These are phyloP conservation scores for Metrosideros polymorpha DNA, from an alignment of 441 rosid genomes.

Conservation along the genomic window DNA sequence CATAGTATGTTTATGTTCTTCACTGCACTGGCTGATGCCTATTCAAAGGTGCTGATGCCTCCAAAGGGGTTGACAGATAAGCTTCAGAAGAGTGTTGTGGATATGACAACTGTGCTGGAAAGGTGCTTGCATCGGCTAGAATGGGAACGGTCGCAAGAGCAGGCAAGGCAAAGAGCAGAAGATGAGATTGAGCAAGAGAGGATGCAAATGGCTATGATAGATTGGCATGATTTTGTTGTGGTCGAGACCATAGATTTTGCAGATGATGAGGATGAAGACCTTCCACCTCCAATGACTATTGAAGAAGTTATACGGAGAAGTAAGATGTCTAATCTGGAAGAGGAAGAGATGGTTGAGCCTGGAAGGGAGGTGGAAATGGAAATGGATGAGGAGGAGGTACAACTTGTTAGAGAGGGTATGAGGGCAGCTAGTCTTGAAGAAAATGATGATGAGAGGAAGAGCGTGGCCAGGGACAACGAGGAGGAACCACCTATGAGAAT, in stretches of 20 bases:
- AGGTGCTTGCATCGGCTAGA: constrained; percentile 89
- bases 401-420: constrained; percentile 97
- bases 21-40: constrained; percentile 84
- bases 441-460: constrained; percentile 31
- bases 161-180: constrained; percentile 89
- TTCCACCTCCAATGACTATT: constrained; percentile 89
- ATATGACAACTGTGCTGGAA: constrained; percentile 84
- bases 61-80: constrained; percentile 71
- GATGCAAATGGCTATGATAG: constrained; percentile 93
- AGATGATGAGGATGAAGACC: constrained; percentile 90
- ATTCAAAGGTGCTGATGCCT: constrained; percentile 87
- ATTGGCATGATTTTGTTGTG: constrained; percentile 97
- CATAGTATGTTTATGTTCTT: constrained; percentile 93
- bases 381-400: constrained; percentile 97
- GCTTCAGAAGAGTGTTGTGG: constrained; percentile 45
- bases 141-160: constrained; percentile 94
- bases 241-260: constrained; percentile 89
- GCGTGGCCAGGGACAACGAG: constrained; percentile 24
- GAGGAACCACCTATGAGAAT: constrained; percentile 96
- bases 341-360: constrained; percentile 75
- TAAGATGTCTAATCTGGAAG: constrained; percentile 61
- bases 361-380: constrained; percentile 97
- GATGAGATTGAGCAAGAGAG: constrained; percentile 97
- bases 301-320: constrained; percentile 92
- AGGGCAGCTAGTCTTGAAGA: constrained; percentile 66